Base-by-base conservation (phyloP, 352 stramenopile genomes). In the Phytopythium boreale region DNA sequence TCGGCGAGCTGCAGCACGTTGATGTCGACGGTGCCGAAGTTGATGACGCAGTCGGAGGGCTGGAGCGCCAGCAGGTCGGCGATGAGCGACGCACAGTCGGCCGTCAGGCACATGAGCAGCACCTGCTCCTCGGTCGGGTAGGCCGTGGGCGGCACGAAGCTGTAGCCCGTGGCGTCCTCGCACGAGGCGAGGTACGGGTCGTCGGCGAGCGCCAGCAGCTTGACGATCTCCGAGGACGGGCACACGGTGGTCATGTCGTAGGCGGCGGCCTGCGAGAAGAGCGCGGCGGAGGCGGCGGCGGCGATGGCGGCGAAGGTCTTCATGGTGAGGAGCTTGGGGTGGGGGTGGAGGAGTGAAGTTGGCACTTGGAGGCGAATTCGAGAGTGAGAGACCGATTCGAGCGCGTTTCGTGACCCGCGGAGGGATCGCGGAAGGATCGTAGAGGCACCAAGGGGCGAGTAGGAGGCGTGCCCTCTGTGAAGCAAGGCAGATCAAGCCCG, bases 1-100 rank as follows among this genome's bases (percentile, higher is more conserved):
- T 82, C 71, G 12, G 70, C 55, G 52, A 87, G 61, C 59, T 82
- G 43, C 53, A 80, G 66, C 55, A 84, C 68, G 66, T 84, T 87
- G 62, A 87, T 69, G 27, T 56, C 67, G 41, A 77, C 70, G 26
- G 56, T 67, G 56, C 72, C 67, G 67, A 83, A 78, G 70, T 74
- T 55, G 53, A 75, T 65, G 27, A 80, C 63, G 61, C 78, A 87
- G 68, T 87, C 78, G 4, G 67, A 12, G 10, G 78, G 78, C 6
- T 71, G 20, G 36, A 84, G 57, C 27, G 60, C 61, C 46, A 74
- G 36, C 8, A 87, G 43, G 49, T 69, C 66, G 20, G 52, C 29
- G 60, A 87, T 72, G 26, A 71, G 71, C 57, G 66, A 68, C 59
- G 68, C 46, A 55, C 74, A 82, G 27, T 75, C 69, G 39, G 62